These are phyloP conservation scores for Nakazawaea sp. DNA, from an alignment of 805 yeast species.

Conservation along the genomic window DNA sequence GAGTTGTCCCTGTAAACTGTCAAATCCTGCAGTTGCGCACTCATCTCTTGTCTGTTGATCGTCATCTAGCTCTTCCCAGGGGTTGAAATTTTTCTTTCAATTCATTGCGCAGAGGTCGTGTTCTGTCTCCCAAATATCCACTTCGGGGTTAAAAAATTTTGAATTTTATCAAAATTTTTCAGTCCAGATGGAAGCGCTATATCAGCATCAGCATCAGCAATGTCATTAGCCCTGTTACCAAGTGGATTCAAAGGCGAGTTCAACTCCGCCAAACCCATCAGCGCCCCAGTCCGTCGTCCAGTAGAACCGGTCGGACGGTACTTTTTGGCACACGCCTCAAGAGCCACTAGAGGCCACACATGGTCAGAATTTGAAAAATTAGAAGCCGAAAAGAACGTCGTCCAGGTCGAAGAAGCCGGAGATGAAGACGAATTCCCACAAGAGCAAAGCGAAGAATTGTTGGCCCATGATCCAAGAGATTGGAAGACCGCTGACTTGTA, in stretches of 20 bases:
- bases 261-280: conserved; percentile 41
- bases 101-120: too few relatives aligned
- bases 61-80: conserved; percentile 12
- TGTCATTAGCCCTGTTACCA: conserved; percentile 48
- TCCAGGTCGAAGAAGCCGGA: conserved; percentile 53
- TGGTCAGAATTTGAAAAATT: conserved; percentile 96
- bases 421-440: conserved; percentile 70
- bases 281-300: conserved; percentile 67
- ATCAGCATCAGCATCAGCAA: too few relatives aligned
- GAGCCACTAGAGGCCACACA: conserved; percentile 93
- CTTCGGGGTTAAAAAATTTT: too few relatives aligned
- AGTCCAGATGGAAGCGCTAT: too few relatives aligned
- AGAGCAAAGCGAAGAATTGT: conserved; percentile 60
- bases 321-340: conserved; percentile 93
- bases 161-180: too few relatives aligned
- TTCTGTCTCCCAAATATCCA: too few relatives aligned
- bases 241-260: conserved; percentile 45
- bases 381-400: conserved; percentile 86
- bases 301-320: conserved; percentile 96
- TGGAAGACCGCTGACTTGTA: conserved; percentile 97
- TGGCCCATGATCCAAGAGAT: conserved; percentile 91
- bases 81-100: too few relatives aligned
- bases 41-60: neutral
- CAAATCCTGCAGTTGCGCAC: conserved; percentile 52
- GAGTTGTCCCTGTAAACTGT: conserved; percentile 44